Percentiles rank a stretch among this genome's conserved stretches.
phyloP scores from a whole-genome alignment of 495 filamentous ascomycete genomes.

The Xylaria intraflava region DNA sequence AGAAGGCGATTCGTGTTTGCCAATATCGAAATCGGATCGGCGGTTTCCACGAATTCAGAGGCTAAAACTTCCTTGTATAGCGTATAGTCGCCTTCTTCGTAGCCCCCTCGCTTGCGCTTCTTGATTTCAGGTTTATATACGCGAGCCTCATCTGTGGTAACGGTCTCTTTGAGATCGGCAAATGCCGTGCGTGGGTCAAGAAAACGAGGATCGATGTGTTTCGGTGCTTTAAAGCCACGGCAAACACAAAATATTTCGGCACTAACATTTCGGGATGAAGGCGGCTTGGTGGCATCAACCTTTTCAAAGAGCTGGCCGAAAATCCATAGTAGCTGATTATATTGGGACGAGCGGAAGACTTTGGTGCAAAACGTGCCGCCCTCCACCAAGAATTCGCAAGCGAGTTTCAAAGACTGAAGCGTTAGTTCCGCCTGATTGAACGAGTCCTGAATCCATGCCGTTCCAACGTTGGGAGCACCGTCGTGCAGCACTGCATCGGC shows the following conservation, averaged over 20 bases:
- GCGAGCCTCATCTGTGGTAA: slow-evolving; percentile 94
- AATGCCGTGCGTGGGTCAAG: slow-evolving; percentile 89
- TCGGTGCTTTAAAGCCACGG: slow-evolving; percentile 64
- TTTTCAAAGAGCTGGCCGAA: slow-evolving; percentile 94
- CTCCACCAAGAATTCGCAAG: slow-evolving; percentile 85
- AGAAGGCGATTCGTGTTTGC: slow-evolving; percentile 76
- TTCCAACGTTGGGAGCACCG: slow-evolving; percentile 96
- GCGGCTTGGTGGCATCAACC: slow-evolving; percentile 95
- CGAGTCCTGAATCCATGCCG: slow-evolving; percentile 96
- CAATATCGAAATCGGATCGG: slow-evolving; percentile 92
- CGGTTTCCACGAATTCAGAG: slow-evolving; percentile 90
- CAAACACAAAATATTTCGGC: slow-evolving; percentile 13
- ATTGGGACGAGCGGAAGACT: slow-evolving; percentile 96
- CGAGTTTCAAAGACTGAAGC: slow-evolving; percentile 83
- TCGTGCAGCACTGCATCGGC: slow-evolving; percentile 97
- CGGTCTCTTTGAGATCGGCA: slow-evolving; percentile 80
- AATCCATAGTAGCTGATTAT: slow-evolving; percentile 93
- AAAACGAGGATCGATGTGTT: slow-evolving; percentile 85
- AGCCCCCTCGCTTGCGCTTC: slow-evolving; percentile 94
- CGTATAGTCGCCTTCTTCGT: slow-evolving; percentile 91
- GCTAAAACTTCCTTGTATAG: slow-evolving; percentile 85
- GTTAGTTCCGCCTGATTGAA: slow-evolving; percentile 96
- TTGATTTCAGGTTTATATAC: slow-evolving; percentile 97
- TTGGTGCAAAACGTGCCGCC: slow-evolving; percentile 97
- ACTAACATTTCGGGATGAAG: slow-evolving; percentile 80